These are phyloP conservation scores for Pichia scutulata DNA, from an alignment of 805 yeast species.

Conservation along the genomic window DNA sequence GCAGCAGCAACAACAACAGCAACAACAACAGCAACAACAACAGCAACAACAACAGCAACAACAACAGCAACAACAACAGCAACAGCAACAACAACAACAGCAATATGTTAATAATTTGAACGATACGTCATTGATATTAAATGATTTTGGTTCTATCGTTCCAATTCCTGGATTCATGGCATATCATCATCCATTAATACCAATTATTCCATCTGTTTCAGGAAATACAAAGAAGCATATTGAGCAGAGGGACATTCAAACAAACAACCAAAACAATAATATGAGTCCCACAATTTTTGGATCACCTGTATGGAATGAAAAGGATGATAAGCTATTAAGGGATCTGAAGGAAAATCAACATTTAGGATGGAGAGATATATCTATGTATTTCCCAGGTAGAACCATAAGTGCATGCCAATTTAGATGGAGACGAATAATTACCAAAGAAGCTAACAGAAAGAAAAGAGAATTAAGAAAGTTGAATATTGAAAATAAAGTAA, in stretches of 20 bases:
- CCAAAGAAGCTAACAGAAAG: slow-evolving; percentile 2
- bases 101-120: too few species aligned
- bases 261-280: too few species aligned
- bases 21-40: too few species aligned
- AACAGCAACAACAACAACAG: too few species aligned
- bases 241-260: neutral
- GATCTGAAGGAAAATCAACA: slow-evolving; percentile 75
- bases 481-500: too few species aligned
- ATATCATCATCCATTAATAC: slow-evolving; percentile 7
- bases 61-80: too few species aligned
- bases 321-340: slow-evolving; percentile 62
- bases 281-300: too few species aligned
- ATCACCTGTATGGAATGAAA: slow-evolving; percentile 60
- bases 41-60: too few species aligned
- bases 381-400: slow-evolving; percentile 66
- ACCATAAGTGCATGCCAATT: slow-evolving; percentile 89
- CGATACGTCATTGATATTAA: too few species aligned
- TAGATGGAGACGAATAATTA: slow-evolving; percentile 68
- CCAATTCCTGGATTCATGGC: slow-evolving; percentile 9
- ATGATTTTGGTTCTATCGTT: neutral
- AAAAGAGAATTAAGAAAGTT: neutral
- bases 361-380: slow-evolving; percentile 85
- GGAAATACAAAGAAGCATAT: slow-evolving; percentile 1
- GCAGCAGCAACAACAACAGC: too few species aligned
- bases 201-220: slow-evolving; percentile 5